Evolutionary conservation across 2,329 filamentous ascomycete species (phyloP), one percentile per base, ranked within the genome.

Genomic region (Macroventuria anomochaeta): DNA sequence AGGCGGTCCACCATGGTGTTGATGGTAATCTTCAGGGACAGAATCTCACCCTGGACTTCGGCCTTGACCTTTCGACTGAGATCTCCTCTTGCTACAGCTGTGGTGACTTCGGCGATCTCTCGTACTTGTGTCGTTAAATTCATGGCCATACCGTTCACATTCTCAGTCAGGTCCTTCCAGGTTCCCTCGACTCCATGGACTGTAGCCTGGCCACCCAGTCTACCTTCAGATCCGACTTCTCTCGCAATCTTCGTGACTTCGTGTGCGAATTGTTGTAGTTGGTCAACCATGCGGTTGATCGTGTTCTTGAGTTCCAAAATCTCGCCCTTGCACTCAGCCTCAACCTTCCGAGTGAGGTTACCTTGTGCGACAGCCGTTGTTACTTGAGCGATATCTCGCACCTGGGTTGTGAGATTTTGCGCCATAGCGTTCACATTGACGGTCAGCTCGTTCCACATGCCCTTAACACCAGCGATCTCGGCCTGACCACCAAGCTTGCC

Each of bases 11-110:
- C 85, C 85, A 88, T 88, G 68, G 83, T 82, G 67, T 88, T 88
- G 76, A 88, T 86, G 7, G 93, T 99, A 69, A 93, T 91, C 79
- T 99, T 99, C 58, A 99, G 62, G 3, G 75, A 77, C 52, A 81
- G 58, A 48, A 82, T 81, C 58, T 82, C 80, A 50, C 80, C 80
- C 65, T 80, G 75, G 18, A 81, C 80, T 55, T 82, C 79, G 29
- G 79, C 80, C 59, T 79, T 76, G 53, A 82, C 79, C 64, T 82
- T 82, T 55, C 80, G 77, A 64, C 77, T 81, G 20, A 82, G 69
- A 66, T 82, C 80, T 57, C 80, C 80, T 50, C 78, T 76, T 20
- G 80, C 80, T 36, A 82, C 80, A 37, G 80, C 80, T 12, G 79
- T 81, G 12, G 80, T 82, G 57, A 82, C 80, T 63, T 81, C 78